phyloP scores from a whole-genome alignment of 1,284 basidiomycete genomes.

The Naganishia cerealis region DNA sequence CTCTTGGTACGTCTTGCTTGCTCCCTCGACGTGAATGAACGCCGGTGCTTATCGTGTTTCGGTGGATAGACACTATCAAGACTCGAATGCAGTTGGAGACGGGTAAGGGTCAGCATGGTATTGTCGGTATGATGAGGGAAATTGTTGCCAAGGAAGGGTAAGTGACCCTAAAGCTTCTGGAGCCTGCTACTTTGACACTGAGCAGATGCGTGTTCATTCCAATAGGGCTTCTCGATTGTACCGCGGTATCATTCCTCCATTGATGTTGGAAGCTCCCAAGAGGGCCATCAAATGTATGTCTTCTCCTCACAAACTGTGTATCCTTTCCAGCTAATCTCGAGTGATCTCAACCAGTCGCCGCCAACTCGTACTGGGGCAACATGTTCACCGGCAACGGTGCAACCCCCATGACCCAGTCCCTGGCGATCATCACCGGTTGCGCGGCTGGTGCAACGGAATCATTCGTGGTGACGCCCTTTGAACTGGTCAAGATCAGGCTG shows the following conservation, averaged over 20 bases:
- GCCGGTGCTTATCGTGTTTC: slow-evolving; percentile 18
- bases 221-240: slow-evolving; percentile 79
- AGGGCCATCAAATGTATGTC: slow-evolving; percentile 91
- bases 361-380: slow-evolving; percentile 93
- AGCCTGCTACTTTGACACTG: neutral
- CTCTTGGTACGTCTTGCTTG: slow-evolving; percentile 66
- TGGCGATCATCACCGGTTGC: slow-evolving; percentile 88
- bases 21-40: neutral
- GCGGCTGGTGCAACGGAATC: slow-evolving; percentile 94
- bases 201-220: slow-evolving; percentile 14
- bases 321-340: neutral
- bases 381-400: slow-evolving; percentile 60
- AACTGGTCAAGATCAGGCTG: slow-evolving; percentile 86
- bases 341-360: slow-evolving; percentile 54
- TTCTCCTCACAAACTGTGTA: slow-evolving; percentile 17
- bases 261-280: slow-evolving; percentile 96
- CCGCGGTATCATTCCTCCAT: slow-evolving; percentile 87
- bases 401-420: slow-evolving; percentile 78
- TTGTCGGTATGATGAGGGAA: slow-evolving; percentile 70
- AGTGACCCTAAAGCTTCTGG: slow-evolving; percentile 42
- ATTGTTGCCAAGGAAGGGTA: slow-evolving; percentile 68
- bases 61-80: slow-evolving; percentile 65
- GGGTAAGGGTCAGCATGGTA: slow-evolving; percentile 71
- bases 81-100: slow-evolving; percentile 95
- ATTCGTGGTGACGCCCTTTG: slow-evolving; percentile 83